phyloP scores from a whole-genome alignment of 2,329 filamentous ascomycete species.

The Orbilia ellipsospora region DNA sequence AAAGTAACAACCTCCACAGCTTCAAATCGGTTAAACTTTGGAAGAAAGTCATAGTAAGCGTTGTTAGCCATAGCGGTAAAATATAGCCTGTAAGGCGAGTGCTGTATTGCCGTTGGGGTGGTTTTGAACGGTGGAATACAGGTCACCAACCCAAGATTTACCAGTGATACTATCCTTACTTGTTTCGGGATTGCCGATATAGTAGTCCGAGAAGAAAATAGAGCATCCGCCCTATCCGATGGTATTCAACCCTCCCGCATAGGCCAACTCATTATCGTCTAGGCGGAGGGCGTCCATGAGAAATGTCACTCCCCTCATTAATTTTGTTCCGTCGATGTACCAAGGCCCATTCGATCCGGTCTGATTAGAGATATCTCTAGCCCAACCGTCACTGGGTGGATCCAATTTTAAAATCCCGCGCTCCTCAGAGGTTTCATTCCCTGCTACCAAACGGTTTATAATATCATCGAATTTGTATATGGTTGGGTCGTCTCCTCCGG shows the following conservation, averaged over 20 bases:
- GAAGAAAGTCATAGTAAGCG: slow-evolving; percentile 16
- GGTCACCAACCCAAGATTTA: slow-evolving; percentile 17
- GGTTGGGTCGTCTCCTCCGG: too few relatives aligned
- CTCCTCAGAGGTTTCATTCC: too few relatives aligned
- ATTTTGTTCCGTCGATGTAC: too few relatives aligned
- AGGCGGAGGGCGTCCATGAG: slow-evolving; percentile 5
- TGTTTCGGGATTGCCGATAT: background rate
- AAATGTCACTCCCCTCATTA: background rate
- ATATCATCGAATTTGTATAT: too few relatives aligned
- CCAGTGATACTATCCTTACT: background rate
- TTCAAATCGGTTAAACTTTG: slow-evolving; percentile 14
- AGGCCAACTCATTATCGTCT: background rate
- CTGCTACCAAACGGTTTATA: too few relatives aligned
- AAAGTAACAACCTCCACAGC: slow-evolving; percentile 9
- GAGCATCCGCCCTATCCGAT: background rate
- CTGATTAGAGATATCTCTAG: too few relatives aligned
- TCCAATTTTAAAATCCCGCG: too few relatives aligned
- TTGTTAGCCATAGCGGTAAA: slow-evolving; percentile 20
- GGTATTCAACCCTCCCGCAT: background rate
- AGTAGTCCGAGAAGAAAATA: slow-evolving; percentile 14
- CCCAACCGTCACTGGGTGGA: too few relatives aligned
- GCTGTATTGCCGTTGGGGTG: background rate
- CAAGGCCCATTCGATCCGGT: too few relatives aligned
- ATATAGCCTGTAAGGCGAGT: slow-evolving; percentile 5
- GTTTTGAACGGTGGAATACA: background rate